Evolutionary conservation across 345 rosid species (phyloP), one percentile per base, ranked within the genome.

Genomic region (Pistacia integerrima): DNA sequence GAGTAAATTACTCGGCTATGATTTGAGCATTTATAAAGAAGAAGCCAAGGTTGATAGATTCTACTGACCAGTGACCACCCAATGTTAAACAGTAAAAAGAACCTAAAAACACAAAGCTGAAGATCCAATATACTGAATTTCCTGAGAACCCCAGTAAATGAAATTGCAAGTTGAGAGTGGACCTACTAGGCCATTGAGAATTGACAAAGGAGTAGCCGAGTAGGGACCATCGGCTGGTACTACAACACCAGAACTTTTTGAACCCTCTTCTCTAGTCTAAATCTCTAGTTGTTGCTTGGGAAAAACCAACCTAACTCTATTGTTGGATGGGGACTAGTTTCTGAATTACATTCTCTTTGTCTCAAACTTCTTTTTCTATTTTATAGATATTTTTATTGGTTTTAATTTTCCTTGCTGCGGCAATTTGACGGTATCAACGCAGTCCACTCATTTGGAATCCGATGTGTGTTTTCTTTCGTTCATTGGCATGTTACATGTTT

Each of bases 341-440:
- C 58, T 56, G 12, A 56, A 22, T 41, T 35, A 60, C 58, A 67
- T 68, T 73, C 81, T 64, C 57, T 78, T 74, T 74, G 77, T 74
- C 70, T 68, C 49, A n/a, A 61, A 7, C 14, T 25, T 65, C 10
- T 0, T 30, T 30, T 30, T 30, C 3, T 30, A 30, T 30, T 30
- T 30, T 30, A 30, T 25, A 25, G 25, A 25, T 25, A 25, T 25
- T 30, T 52, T 22, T 14, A 59, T 60, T 56, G 11, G 17, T 36
- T 65, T 12, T 4, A 41, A 3, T 22, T 44, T 49, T 22, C 12
- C 55, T 57, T 16, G 3, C 12, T 67, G 56, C 9, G 9, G 10
- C 25, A n/a, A 1, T 17, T 20, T 18, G 5, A 57, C 0, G 44
- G 14, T 41, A 59, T 49, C 9, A 11, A 73, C 18, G 16, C 16